Evolutionary conservation across 2,329 filamentous ascomycete genomes (phyloP), one percentile per base, ranked within the genome.

Genomic region (Ascochyta lentis): DNA sequence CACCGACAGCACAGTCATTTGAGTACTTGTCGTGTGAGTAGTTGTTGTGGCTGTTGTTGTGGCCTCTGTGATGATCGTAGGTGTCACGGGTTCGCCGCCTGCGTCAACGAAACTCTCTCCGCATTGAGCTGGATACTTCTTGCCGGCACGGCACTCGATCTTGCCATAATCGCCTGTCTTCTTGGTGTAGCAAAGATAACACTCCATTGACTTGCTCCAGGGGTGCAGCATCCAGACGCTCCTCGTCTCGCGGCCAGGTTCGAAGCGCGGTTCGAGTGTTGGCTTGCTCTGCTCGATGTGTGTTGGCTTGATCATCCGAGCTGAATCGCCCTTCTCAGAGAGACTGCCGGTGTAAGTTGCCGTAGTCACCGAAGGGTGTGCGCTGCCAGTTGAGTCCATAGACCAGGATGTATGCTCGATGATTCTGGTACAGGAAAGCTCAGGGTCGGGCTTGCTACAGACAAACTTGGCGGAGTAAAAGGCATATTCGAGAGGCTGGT

Each of bases 141-240:
- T 44, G 12, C 63, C 61, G 24, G 41, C 49, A 10, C 56, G 47
- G 44, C 69, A 72, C n/a, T 63, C 49, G 12, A 69, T 65, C 7
- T 64, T 47, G 9, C 12, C 6, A 16, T 27, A 54, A 22, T 64
- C 31, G 8, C 56, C 24, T 3, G 42, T 9, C 10, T 61, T 49
- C 27, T 60, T 59, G 13, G 56, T 47, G 50, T 61, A 72, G 56
- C 70, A 73, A 8, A 60, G 49, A 50, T 64, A 72, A 51, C 69
- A 73, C 3, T 65, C 27, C 23, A 56, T 7, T 2, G 56, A 53
- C 7, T 27, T 10, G 4, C 43, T 55, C 68, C 69, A 73, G 2
- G 69, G 68, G 37, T 72, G 65, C 15, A 60, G 46, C 64, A 71
- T 63, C 67, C 68, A 73, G 0, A 68, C 62, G 16, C 50, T 49